phyloP scores from a whole-genome alignment of 2,329 filamentous ascomycete species.

The Exophiala xenobiotica region DNA sequence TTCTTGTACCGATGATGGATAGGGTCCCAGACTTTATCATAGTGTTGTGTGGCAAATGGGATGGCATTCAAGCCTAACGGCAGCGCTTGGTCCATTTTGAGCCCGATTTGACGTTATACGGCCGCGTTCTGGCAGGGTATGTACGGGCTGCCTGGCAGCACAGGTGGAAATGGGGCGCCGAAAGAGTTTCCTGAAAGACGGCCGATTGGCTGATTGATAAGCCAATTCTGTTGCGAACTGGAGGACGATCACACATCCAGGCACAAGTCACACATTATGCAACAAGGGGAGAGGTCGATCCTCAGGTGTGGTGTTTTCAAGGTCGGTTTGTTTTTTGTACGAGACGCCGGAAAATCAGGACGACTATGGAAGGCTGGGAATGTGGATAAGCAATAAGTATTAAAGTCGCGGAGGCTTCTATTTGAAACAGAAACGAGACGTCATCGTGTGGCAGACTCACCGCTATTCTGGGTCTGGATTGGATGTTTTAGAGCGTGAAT shows the following conservation, averaged over 20 bases:
- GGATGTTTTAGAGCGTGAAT: constrained; percentile 3
- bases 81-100: constrained; percentile 24
- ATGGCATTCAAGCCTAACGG: constrained; percentile 26
- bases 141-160: constrained; percentile 14
- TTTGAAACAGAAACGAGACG: constrained; percentile 10
- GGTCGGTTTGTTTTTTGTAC: not conserved
- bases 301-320: not conserved
- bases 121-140: not conserved
- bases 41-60: constrained; percentile 24
- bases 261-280: constrained; percentile 13
- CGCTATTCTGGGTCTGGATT: constrained; percentile 8
- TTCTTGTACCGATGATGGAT: constrained; percentile 26
- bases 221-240: constrained; percentile 7
- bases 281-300: not conserved
- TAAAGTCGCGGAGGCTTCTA: not conserved
- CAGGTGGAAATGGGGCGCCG: constrained; percentile 2
- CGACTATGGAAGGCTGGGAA: not conserved
- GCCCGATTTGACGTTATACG: constrained; percentile 6
- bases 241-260: not conserved
- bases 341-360: not conserved
- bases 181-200: not conserved
- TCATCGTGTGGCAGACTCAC: constrained; percentile 22
- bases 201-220: constrained; percentile 12
- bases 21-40: constrained; percentile 28
- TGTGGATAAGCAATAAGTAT: constrained; percentile 12